Evolutionary conservation across 352 stramenopile species (phyloP).

Genomic region (Phytophthora meadii): DNA sequence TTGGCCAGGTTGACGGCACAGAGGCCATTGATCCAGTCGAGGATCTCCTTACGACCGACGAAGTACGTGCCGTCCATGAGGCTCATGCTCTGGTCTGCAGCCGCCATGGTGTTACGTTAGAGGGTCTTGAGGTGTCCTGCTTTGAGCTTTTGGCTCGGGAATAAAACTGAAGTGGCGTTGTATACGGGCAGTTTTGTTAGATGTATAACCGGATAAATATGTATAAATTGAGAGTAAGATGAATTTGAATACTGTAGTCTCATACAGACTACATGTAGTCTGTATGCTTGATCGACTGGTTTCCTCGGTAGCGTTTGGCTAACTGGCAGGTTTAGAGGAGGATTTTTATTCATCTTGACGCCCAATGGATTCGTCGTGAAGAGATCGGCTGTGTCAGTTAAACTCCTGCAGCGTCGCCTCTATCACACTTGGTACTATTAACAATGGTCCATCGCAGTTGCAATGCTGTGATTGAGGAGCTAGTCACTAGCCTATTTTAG

Average conservation of each 20-base stretch:
- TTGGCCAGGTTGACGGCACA: slow-evolving; percentile 95
- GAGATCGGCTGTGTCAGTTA: slow-evolving; percentile 6
- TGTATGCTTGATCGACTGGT: slow-evolving; percentile 9
- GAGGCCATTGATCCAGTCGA: slow-evolving; percentile 99
- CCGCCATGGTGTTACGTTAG: slow-evolving; percentile 52
- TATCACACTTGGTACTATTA: slow-evolving; percentile 1
- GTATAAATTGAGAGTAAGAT: too few relatives aligned
- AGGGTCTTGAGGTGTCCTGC: background rate
- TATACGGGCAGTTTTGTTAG: slow-evolving; percentile 1
- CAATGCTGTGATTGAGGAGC: too few relatives aligned
- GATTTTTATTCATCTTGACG: background rate
- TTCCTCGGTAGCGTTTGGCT: slow-evolving; percentile 7
- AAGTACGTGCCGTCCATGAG: slow-evolving; percentile 99
- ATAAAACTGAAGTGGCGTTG: slow-evolving; percentile 24
- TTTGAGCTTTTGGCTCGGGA: slow-evolving; percentile 7
- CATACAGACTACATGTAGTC: too few relatives aligned
- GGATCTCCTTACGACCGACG: slow-evolving; percentile 96
- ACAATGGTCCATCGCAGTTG: too few relatives aligned
- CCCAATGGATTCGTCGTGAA: slow-evolving; percentile 8
- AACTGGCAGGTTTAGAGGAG: background rate
- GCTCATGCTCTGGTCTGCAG: slow-evolving; percentile 88
- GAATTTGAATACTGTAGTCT: background rate
- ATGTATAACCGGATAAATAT: slow-evolving; percentile 23
- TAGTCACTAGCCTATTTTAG: too few relatives aligned
- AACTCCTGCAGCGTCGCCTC: slow-evolving; percentile 16